Conservation (phyloP, 352 stramenopile genomes). For the Elongisporangium prolatum region DNA sequence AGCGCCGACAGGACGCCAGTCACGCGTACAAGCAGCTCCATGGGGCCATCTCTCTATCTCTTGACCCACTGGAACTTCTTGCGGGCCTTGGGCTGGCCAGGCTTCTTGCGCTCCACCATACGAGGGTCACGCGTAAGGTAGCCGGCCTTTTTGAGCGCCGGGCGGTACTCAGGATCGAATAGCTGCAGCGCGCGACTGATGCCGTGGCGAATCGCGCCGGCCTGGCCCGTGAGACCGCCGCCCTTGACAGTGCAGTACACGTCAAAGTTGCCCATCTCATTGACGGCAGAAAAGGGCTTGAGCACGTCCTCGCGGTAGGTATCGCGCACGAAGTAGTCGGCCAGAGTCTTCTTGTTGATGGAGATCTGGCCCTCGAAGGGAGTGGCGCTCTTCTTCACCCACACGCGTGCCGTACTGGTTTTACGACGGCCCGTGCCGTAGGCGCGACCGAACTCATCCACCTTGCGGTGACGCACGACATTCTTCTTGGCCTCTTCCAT, state of each 20-base stretch:
- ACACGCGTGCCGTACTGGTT: constrained; percentile 91
- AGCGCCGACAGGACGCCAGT: not conserved
- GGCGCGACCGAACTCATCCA: constrained; percentile 74
- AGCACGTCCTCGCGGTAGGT: constrained; percentile 89
- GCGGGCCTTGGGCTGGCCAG: constrained; percentile 93
- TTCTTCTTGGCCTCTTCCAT: constrained; percentile 76
- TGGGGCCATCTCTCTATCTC: constrained; percentile 75
- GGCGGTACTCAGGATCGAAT: constrained; percentile 91
- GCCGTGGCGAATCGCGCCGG: constrained; percentile 91
- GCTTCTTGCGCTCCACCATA: constrained; percentile 97
- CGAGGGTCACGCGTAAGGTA: constrained; percentile 93
- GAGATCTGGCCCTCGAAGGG: constrained; percentile 85
- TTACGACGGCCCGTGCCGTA: constrained; percentile 94
- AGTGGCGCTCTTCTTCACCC: constrained; percentile 80
- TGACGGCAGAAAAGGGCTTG: constrained; percentile 64
- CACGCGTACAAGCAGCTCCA: not conserved
- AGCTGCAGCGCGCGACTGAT: constrained; percentile 91
- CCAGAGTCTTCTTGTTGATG: constrained; percentile 94
- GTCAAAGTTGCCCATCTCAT: constrained; percentile 85
- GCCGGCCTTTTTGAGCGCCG: constrained; percentile 90
- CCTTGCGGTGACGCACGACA: constrained; percentile 56
- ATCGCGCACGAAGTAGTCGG: constrained; percentile 91
- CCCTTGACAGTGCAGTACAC: constrained; percentile 90
- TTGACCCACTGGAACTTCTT: constrained; percentile 98
- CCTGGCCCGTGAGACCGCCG: constrained; percentile 92